A percentile compares a stretch with the other conserved stretches of the same genome.
These are phyloP conservation scores for Phanerodontia chrysosporium DNA, from an alignment of 768 basidiomycete genomes.

Conservation along the genomic window DNA sequence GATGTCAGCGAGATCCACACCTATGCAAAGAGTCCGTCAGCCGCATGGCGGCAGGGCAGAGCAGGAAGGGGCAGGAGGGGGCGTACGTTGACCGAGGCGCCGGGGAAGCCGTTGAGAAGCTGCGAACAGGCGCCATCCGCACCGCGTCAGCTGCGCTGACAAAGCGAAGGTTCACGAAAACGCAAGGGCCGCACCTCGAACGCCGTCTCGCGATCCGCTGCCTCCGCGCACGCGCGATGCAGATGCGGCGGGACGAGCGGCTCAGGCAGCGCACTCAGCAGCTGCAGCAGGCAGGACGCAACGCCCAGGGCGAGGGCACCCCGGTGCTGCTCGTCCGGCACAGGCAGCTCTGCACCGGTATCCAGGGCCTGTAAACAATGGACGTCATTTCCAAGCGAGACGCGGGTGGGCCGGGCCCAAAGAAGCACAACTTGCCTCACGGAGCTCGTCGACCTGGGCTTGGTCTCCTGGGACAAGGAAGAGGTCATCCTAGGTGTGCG, in stretches of 20 bases:
- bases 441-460: constrained; percentile 41
- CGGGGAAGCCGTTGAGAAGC: constrained; percentile 34
- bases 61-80: too few relatives aligned
- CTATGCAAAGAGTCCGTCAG: constrained; percentile 27
- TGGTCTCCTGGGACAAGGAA: constrained; percentile 48
- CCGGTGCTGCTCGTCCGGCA: constrained; percentile 26
- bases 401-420: not conserved
- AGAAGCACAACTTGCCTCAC: constrained; percentile 48
- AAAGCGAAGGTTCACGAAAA: not conserved
- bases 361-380: constrained; percentile 60
- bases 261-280: constrained; percentile 56
- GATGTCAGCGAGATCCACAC: constrained; percentile 76
- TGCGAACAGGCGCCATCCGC: constrained; percentile 1
- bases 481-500: constrained; percentile 39
- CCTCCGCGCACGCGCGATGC: constrained; percentile 49
- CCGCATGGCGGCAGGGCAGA: not conserved
- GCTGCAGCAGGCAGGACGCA: constrained; percentile 46
- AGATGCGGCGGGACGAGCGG: constrained; percentile 56
- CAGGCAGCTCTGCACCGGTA: constrained; percentile 62
- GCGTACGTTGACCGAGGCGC: constrained; percentile 58
- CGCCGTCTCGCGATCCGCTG: constrained; percentile 59
- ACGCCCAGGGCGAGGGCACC: constrained; percentile 42
- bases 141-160: constrained; percentile 1
- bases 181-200: constrained; percentile 53
- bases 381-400: not conserved